Evolutionary conservation across 441 rosid species (phyloP).

Genomic region (Erodium moschatum): DNA sequence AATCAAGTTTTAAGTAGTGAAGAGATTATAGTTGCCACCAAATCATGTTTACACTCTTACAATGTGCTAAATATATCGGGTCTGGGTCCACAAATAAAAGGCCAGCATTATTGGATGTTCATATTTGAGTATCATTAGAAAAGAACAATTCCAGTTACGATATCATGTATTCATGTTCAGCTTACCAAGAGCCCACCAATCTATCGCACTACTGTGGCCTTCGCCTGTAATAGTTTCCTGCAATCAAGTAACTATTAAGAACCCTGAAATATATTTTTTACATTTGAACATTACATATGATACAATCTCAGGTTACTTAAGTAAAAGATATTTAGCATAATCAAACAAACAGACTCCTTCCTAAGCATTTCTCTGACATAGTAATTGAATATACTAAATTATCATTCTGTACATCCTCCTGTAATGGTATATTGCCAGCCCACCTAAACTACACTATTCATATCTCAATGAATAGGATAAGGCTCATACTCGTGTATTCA

Average conservation of each 20-base stretch:
- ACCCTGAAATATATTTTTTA: neutral
- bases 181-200: conserved; percentile 97
- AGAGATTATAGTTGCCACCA: too few species aligned
- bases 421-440: too few species aligned
- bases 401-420: neutral
- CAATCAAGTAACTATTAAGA: conserved; percentile 16
- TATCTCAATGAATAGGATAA: too few species aligned
- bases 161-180: neutral
- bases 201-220: conserved; percentile 84
- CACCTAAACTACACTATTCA: too few species aligned
- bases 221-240: conserved; percentile 91
- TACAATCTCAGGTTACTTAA: neutral
- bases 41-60: too few species aligned
- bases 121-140: neutral
- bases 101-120: too few species aligned
- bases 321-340: neutral
- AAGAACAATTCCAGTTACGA: conserved; percentile 2
- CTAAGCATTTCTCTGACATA: neutral
- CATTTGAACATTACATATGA: neutral
- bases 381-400: neutral
- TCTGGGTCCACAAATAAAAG: too few species aligned
- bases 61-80: too few species aligned
- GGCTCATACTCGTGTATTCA: too few species aligned
- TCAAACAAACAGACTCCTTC: neutral
- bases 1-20: too few species aligned